phyloP scores from a whole-genome alignment of 345 rosid species.

The Fremontodendron californicum region DNA sequence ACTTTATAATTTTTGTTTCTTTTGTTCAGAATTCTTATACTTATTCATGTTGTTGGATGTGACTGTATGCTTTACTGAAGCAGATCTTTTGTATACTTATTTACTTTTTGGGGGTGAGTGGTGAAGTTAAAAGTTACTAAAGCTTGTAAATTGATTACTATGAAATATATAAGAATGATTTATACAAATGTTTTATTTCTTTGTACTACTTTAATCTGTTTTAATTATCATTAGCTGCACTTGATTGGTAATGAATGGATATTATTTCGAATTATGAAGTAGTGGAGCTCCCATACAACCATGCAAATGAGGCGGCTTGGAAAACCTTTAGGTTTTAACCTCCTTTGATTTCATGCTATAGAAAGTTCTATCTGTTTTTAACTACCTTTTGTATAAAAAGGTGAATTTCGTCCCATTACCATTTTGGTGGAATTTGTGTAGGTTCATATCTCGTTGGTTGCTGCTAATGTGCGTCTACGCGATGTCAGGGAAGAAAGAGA shows the following conservation, averaged over 20 bases:
- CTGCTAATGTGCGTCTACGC: slow-evolving; percentile 76
- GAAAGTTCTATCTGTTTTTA: neutral
- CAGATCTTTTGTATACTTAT: neutral
- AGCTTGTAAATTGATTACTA: neutral
- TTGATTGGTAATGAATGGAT: neutral
- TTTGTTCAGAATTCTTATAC: neutral
- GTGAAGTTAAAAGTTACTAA: neutral
- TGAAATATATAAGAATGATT: neutral
- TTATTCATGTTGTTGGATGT: neutral
- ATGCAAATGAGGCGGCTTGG: neutral
- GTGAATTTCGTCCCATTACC: neutral
- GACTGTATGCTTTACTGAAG: neutral
- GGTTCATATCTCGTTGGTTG: slow-evolving; percentile 86
- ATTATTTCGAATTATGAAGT: neutral
- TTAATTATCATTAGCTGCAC: neutral
- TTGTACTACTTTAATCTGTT: neutral
- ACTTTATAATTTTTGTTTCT: neutral
- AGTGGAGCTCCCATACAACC: neutral
- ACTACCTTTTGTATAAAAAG: neutral
- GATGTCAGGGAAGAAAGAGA: slow-evolving; percentile 79
- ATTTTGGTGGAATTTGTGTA: slow-evolving; percentile 22
- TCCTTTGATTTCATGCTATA: neutral
- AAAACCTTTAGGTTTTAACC: neutral
- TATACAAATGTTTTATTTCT: neutral
- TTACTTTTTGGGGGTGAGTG: neutral